Percentiles rank a stretch among this genome's conserved stretches.
These are phyloP conservation scores for Oenanthe javanica DNA, from an alignment of 140 eudicot species.

Conservation along the genomic window DNA sequence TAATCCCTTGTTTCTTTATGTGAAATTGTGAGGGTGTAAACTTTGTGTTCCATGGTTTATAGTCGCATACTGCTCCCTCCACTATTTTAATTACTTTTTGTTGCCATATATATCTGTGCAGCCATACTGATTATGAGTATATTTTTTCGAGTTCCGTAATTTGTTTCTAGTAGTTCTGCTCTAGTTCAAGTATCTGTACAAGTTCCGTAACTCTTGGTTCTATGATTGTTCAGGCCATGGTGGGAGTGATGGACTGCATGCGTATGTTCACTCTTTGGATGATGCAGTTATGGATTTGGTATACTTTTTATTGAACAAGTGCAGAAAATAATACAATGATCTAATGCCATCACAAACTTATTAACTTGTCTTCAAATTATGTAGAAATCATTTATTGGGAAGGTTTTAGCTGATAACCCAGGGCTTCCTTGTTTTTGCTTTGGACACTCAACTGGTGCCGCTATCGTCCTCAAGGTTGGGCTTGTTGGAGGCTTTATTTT, in stretches of 20 bases:
- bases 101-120: not conserved
- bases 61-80: not conserved
- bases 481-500: not conserved
- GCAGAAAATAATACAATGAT: not conserved
- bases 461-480: constrained; percentile 67
- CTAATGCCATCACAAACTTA: not conserved
- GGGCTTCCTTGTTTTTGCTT: constrained; percentile 79
- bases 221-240: constrained; percentile 25
- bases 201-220: not conserved
- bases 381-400: constrained; percentile 58
- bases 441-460: constrained; percentile 93
- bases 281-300: constrained; percentile 71
- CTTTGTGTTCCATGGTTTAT: not conserved
- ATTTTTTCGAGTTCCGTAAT: not conserved
- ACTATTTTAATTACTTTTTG: not conserved
- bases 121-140: not conserved
- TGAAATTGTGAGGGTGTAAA: not conserved
- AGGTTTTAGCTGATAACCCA: constrained; percentile 56
- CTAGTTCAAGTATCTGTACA: not conserved
- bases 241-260: constrained; percentile 96
- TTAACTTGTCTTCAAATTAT: not conserved
- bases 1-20: not conserved
- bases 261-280: constrained; percentile 83
- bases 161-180: not conserved
- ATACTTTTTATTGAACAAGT: constrained; percentile 13